These are phyloP conservation scores for Backusella tarrabulga DNA, from an alignment of 192 early-diverging fungal species.

Conservation along the genomic window DNA sequence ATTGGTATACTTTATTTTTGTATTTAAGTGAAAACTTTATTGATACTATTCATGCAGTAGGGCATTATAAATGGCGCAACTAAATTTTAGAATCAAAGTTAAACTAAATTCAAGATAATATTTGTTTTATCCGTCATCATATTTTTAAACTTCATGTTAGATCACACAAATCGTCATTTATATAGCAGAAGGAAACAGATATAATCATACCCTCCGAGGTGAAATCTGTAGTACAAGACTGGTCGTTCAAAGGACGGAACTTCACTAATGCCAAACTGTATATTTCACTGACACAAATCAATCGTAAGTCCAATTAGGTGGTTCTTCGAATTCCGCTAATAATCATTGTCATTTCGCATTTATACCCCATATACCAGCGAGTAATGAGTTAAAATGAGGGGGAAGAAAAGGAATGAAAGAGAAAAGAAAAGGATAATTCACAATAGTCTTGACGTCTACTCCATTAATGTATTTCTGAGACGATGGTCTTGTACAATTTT, in stretches of 20 bases:
- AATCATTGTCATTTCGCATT: background rate
- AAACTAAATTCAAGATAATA: background rate
- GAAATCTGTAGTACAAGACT: background rate
- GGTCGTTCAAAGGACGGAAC: background rate
- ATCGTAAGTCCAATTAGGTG: background rate
- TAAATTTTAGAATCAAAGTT: background rate
- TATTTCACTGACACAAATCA: slow-evolving; percentile 2
- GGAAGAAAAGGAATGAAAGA: background rate
- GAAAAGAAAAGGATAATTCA: background rate
- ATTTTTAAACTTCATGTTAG: background rate
- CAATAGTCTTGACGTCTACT: background rate
- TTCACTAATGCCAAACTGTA: background rate
- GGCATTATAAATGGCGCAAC: background rate
- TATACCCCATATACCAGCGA: background rate
- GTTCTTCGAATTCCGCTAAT: slow-evolving; percentile 3
- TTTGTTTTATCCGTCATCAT: background rate
- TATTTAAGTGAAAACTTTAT: no score
- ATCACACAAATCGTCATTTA: background rate
- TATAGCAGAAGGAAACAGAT: background rate
- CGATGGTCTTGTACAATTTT: background rate
- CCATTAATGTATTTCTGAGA: background rate
- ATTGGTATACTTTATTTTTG: no score
- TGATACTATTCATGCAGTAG: background rate
- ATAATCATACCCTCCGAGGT: background rate
- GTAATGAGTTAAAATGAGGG: background rate